Evolutionary conservation across 1,284 basidiomycete genomes (phyloP).

Genomic region (Cutaneotrichosporon sp.): DNA sequence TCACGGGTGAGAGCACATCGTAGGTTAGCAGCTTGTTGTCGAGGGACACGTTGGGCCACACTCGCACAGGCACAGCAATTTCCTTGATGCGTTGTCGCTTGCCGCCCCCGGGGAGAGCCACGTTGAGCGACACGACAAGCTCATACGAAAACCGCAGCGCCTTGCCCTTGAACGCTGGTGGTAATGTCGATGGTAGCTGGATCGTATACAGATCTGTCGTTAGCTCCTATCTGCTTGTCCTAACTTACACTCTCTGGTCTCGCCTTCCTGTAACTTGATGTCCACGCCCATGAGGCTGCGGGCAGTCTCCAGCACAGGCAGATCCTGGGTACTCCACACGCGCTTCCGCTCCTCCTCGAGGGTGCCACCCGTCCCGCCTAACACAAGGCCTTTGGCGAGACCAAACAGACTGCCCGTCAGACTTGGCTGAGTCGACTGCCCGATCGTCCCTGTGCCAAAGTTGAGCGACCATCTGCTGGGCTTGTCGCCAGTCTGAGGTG

Average conservation of each 20-base stretch:
- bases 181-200: conserved; percentile 68
- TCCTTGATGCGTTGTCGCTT: conserved; percentile 36
- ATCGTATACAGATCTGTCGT: conserved; percentile 68
- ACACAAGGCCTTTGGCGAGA: conserved; percentile 42
- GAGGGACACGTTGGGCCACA: conserved; percentile 43
- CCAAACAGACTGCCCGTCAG: conserved; percentile 47
- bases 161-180: conserved; percentile 83
- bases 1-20: conserved; percentile 42
- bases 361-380: conserved; percentile 37
- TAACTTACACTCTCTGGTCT: conserved; percentile 41
- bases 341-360: conserved; percentile 46
- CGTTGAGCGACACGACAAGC: conserved; percentile 63
- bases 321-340: conserved; percentile 46
- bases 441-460: conserved; percentile 45
- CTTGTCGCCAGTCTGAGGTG: conserved; percentile 25
- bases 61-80: conserved; percentile 35
- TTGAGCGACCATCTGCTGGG: conserved; percentile 36
- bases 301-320: conserved; percentile 45
- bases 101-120: conserved; percentile 31
- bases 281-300: conserved; percentile 45
- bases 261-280: conserved; percentile 36
- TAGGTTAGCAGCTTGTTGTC: conserved; percentile 30
- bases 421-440: conserved; percentile 39
- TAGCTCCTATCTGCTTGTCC: neutral
- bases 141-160: conserved; percentile 81